A percentile compares a stretch with the other conserved stretches of the same genome.
Conservation (phyloP, 2,329 filamentous ascomycete genomes). For the Cladobotryum protrusum region DNA sequence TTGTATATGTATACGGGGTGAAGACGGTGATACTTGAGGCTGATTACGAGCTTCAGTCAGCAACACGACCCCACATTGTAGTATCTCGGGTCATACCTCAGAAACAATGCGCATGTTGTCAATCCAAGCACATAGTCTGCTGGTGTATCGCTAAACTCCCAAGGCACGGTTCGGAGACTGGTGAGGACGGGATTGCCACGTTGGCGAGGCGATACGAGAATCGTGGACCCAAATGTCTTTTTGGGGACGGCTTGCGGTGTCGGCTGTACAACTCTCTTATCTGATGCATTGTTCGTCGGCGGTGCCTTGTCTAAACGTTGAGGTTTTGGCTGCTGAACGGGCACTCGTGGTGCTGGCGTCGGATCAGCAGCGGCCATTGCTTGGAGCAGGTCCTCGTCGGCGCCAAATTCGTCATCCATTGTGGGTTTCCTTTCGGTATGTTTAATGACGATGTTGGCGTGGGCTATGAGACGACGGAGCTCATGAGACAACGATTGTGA, state of each 20-base stretch:
- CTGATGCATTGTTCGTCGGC: conserved; percentile 30
- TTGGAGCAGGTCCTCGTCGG: conserved; percentile 50
- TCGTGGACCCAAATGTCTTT: conserved; percentile 61
- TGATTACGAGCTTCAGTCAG: conserved; percentile 18
- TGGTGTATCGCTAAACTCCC: conserved; percentile 97
- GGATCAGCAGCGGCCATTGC: conserved; percentile 48
- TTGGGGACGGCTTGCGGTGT: conserved; percentile 78
- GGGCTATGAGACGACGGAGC: no score
- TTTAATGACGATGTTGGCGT: no score
- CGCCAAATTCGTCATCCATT: conserved; percentile 52
- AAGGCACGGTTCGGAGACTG: conserved; percentile 72
- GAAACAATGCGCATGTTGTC: conserved; percentile 85
- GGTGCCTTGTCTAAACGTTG: conserved; percentile 50
- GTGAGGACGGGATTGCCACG: conserved; percentile 92
- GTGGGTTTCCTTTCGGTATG: background rate
- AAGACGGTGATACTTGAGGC: conserved; percentile 92
- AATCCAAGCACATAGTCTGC: conserved; percentile 85
- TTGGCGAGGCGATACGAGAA: conserved; percentile 85
- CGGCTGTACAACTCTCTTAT: conserved; percentile 68
- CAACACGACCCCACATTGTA: background rate
- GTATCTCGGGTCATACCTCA: conserved; percentile 43
- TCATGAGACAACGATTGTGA: no score
- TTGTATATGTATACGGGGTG: conserved; percentile 98
- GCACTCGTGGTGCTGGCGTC: conserved; percentile 28
- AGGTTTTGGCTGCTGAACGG: conserved; percentile 43